Evolutionary conservation across 1,284 basidiomycete species (phyloP).

Genomic region (Crucibulum cyathiforme): DNA sequence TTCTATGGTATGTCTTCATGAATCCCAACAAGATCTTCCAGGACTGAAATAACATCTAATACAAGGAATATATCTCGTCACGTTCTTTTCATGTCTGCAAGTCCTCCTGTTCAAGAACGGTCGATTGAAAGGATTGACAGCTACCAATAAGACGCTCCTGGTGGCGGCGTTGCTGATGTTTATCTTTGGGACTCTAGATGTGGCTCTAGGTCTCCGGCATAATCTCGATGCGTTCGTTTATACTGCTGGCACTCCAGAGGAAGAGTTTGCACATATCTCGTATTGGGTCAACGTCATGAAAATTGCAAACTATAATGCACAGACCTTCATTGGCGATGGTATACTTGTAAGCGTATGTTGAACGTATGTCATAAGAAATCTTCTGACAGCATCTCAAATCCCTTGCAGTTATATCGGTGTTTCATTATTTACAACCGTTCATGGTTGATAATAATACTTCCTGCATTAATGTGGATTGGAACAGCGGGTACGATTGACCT

Average conservation of each 20-base stretch:
- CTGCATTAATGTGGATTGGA: conserved; percentile 23
- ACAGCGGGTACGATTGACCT: conserved; percentile 15
- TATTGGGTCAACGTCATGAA: conserved; percentile 37
- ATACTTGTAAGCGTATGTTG: conserved; percentile 28
- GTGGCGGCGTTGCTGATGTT: conserved; percentile 30
- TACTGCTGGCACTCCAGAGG: conserved; percentile 20
- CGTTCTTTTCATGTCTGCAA: conserved; percentile 29
- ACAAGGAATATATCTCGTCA: conserved; percentile 33
- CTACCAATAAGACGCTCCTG: conserved; percentile 32
- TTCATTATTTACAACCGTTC: conserved; percentile 27
- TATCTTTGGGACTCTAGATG: conserved; percentile 31
- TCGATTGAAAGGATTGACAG: conserved; percentile 13
- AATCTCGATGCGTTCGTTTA: conserved; percentile 36
- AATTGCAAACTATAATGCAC: conserved; percentile 28
- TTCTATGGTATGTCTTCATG: conserved; percentile 1
- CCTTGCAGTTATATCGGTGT: conserved; percentile 29
- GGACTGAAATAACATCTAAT: background rate
- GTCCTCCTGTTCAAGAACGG: conserved; percentile 27
- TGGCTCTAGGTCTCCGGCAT: conserved; percentile 33
- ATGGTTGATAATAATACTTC: conserved; percentile 18
- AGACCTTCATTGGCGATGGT: conserved; percentile 34
- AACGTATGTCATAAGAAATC: background rate
- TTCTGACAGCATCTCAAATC: background rate
- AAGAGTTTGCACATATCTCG: conserved; percentile 25
- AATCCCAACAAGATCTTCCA: background rate